A percentile compares a stretch with the other conserved stretches of the same genome.
phyloP scores from a whole-genome alignment of 441 rosid genomes.

The Sinapis alba region DNA sequence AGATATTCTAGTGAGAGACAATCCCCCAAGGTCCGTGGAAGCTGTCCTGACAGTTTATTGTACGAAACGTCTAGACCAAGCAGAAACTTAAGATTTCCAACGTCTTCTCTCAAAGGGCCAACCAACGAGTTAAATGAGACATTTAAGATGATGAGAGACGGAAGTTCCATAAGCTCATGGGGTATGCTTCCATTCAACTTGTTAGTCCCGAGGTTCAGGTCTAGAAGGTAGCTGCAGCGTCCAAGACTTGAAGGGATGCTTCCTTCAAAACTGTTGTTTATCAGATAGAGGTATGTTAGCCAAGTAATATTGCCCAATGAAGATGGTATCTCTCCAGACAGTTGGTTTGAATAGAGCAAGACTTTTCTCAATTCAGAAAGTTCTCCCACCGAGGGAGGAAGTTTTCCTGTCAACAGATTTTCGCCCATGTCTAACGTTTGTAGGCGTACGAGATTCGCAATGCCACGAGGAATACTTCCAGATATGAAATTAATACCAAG shows the following conservation, averaged over 20 bases:
- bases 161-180: slow-evolving; percentile 27
- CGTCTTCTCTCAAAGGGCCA: slow-evolving; percentile 21
- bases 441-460: slow-evolving; percentile 37
- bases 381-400: slow-evolving; percentile 39
- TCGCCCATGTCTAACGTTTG: background rate
- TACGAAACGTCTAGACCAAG: slow-evolving; percentile 18
- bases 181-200: slow-evolving; percentile 44
- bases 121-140: slow-evolving; percentile 33
- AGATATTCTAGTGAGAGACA: slow-evolving; percentile 36
- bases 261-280: slow-evolving; percentile 41
- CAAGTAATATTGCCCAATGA: slow-evolving; percentile 38
- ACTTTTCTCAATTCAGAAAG: slow-evolving; percentile 33
- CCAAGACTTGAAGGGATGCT: slow-evolving; percentile 45
- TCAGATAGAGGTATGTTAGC: slow-evolving; percentile 3
- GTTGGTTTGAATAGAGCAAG: slow-evolving; percentile 20
- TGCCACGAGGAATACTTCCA: slow-evolving; percentile 39
- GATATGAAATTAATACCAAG: slow-evolving; percentile 36
- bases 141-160: slow-evolving; percentile 27
- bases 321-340: slow-evolving; percentile 48
- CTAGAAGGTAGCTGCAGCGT: slow-evolving; percentile 24
- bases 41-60: slow-evolving; percentile 39
- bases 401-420: slow-evolving; percentile 36
- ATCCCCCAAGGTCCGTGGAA: slow-evolving; percentile 33
- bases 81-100: slow-evolving; percentile 27
- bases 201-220: slow-evolving; percentile 31